Conservation (phyloP, 768 basidiomycete genomes). For the Boletus edulis region DNA sequence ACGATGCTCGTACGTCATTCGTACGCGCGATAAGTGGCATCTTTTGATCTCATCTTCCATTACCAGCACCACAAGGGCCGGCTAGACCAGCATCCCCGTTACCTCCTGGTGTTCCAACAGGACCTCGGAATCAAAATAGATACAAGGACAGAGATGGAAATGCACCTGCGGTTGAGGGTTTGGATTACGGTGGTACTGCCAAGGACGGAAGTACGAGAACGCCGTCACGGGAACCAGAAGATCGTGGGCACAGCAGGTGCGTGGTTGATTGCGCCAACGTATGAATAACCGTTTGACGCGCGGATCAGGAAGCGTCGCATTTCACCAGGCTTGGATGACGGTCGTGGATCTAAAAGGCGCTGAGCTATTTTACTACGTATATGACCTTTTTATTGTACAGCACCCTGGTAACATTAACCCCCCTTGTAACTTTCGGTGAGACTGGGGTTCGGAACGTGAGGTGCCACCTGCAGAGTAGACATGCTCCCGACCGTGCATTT, state of each 20-base stretch:
- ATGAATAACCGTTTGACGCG: slow-evolving; percentile 1
- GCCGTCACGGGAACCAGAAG: slow-evolving; percentile 66
- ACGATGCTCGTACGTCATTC: slow-evolving; percentile 39
- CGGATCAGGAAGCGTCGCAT: slow-evolving; percentile 63
- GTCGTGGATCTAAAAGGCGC: slow-evolving; percentile 68
- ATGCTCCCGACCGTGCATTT: no score
- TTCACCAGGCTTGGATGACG: slow-evolving; percentile 69
- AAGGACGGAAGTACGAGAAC: slow-evolving; percentile 46
- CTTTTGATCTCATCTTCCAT: background rate
- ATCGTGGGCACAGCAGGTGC: slow-evolving; percentile 58
- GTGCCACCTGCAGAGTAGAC: background rate
- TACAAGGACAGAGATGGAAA: slow-evolving; percentile 88
- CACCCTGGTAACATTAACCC: slow-evolving; percentile 13
- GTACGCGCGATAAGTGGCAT: background rate
- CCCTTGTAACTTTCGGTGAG: slow-evolving; percentile 3
- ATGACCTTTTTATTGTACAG: slow-evolving; percentile 26
- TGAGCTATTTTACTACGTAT: slow-evolving; percentile 40
- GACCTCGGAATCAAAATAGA: slow-evolving; percentile 84
- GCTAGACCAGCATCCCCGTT: slow-evolving; percentile 81
- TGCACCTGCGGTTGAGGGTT: slow-evolving; percentile 82
- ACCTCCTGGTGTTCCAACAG: slow-evolving; percentile 84
- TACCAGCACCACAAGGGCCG: slow-evolving; percentile 46
- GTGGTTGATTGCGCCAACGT: slow-evolving; percentile 12
- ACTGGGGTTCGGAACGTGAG: background rate
- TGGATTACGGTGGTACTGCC: slow-evolving; percentile 75